Base-by-base conservation (phyloP, 2,329 filamentous ascomycete genomes). In the Fusarium sp. region DNA sequence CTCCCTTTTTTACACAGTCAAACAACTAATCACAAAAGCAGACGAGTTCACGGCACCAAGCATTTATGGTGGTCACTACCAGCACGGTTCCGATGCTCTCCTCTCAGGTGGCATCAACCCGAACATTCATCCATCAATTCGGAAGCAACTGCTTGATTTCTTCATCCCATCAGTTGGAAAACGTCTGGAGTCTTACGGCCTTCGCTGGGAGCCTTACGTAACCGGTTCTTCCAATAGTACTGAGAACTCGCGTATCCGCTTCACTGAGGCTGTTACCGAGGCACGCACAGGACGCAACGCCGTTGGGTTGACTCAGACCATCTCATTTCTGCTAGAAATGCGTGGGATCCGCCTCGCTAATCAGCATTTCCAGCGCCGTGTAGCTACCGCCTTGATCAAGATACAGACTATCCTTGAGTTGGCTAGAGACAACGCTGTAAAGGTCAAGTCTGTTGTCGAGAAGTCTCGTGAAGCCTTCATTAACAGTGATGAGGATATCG, bases 341-440 rank as follows among this genome's bases (percentile, higher is more conserved):
- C 50, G 63, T 0, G 64, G 64, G 2, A 66, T 67, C 4, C 58
- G 64, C 6, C 24, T 67, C 0, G 64, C 33, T 0, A 36, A 67
- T 1, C 63, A 67, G 4, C 64, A 67, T 13, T 67, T 67, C 1
- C 64, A 67, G 9, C 63, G 63, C 1, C 50, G 63, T 6, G 63
- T 63, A 4, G 63, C 63, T 0, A 57, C 64, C 0, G 62, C 56
- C 13, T 56, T 66, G 0, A 44, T 62, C 14, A 58, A 67, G 7
- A 56, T 67, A 11, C 56, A 63, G 17, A 48, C 63, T 0, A 57
- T 67, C 1, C 46, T 67, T 9, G 63, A 67, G 7, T 22, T 67
- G 1, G 57, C 64, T 0, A 40, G 50, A 5, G 51, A 58, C 3
- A 50, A 67, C 2, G 28, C 46, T 4, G 42, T 26, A 0, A 52